phyloP scores from a whole-genome alignment of 2,329 filamentous ascomycete species.

The Fusarium sp. region DNA sequence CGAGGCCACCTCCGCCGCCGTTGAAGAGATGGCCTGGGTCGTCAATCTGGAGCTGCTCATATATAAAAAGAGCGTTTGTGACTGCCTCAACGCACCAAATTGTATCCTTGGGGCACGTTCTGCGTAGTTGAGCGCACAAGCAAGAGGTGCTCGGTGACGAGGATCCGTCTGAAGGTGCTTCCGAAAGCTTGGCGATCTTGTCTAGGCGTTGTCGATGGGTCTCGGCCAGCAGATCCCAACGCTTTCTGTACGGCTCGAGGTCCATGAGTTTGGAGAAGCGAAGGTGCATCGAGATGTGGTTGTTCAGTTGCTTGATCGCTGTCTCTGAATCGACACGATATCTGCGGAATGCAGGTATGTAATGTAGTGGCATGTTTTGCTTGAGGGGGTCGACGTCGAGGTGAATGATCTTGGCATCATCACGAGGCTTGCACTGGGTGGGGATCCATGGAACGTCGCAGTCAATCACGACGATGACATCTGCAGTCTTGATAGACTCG shows the following conservation, averaged over 20 bases:
- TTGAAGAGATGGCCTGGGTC: conserved; percentile 80
- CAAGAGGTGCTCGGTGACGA: neutral
- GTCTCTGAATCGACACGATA: conserved; percentile 74
- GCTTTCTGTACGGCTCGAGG: neutral
- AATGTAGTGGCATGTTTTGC: conserved; percentile 79
- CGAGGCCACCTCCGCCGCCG: conserved; percentile 80
- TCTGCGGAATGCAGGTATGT: conserved; percentile 72
- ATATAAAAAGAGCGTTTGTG: conserved; percentile 73
- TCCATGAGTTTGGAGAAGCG: neutral
- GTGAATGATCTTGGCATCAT: conserved; percentile 68
- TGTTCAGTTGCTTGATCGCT: conserved; percentile 59
- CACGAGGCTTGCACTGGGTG: conserved; percentile 70
- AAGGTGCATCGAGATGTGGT: neutral
- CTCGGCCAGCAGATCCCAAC: conserved; percentile 8
- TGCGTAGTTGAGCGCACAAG: neutral
- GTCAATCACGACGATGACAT: conserved; percentile 86
- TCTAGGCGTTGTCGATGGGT: conserved; percentile 2
- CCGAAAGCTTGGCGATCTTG: neutral
- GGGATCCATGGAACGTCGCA: conserved; percentile 94
- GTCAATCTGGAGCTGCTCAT: conserved; percentile 76
- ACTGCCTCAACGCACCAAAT: conserved; percentile 82
- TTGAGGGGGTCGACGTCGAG: conserved; percentile 74
- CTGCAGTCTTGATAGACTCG: conserved; percentile 77
- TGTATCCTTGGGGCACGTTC: conserved; percentile 56
- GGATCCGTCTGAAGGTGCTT: neutral